These are phyloP conservation scores for Aspergillus calidoustus DNA, from an alignment of 2,329 filamentous ascomycete species.

Conservation along the genomic window DNA sequence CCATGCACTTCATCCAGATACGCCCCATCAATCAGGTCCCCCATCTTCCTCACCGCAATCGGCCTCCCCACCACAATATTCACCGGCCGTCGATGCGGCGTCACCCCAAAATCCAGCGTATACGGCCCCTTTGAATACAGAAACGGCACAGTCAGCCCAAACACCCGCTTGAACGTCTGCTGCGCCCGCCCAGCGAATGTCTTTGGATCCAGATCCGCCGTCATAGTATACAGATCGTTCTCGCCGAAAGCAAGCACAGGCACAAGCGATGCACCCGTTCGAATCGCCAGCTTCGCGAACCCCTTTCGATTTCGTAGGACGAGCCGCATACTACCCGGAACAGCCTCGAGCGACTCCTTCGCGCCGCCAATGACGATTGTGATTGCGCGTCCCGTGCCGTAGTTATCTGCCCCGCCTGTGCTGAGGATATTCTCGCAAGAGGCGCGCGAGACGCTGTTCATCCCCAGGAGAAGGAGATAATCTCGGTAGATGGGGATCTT, in stretches of 20 bases:
- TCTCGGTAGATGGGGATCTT: constrained; percentile 82
- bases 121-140: constrained; percentile 69
- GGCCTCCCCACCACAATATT: not conserved
- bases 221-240: constrained; percentile 83
- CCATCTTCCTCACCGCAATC: not conserved
- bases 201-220: constrained; percentile 68
- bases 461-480: constrained; percentile 76
- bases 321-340: constrained; percentile 70
- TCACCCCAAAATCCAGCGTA: constrained; percentile 78
- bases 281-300: constrained; percentile 82
- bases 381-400: constrained; percentile 81
- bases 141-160: constrained; percentile 76
- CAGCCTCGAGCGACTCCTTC: constrained; percentile 77
- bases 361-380: constrained; percentile 86
- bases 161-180: constrained; percentile 44
- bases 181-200: constrained; percentile 58
- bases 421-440: constrained; percentile 79
- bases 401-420: constrained; percentile 68
- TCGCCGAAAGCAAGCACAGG: constrained; percentile 84
- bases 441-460: constrained; percentile 78
- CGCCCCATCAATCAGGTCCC: not conserved
- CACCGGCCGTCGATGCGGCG: constrained; percentile 71
- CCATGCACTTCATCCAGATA: constrained; percentile 51
- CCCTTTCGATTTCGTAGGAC: constrained; percentile 78
- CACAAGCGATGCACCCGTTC: constrained; percentile 79